Percentiles rank a stretch among this genome's conserved stretches.
Evolutionary conservation across 2,329 filamentous ascomycete species (phyloP).

Genomic region (Blastomyces emzantsi): DNA sequence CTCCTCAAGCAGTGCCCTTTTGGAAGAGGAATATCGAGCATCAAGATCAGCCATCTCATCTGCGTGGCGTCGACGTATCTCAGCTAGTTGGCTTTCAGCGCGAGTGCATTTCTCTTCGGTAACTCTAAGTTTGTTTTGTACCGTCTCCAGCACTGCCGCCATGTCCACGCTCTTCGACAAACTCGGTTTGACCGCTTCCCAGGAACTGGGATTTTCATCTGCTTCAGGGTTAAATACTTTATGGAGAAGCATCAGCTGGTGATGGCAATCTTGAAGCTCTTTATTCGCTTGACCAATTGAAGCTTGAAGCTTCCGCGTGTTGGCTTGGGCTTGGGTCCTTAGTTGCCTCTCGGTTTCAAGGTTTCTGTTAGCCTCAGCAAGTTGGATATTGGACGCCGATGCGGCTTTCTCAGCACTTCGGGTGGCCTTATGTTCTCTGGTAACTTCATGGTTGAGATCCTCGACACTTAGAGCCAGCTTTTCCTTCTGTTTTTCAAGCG

Average conservation of each 20-base stretch:
- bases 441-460: slow-evolving; percentile 86
- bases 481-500: slow-evolving; percentile 87
- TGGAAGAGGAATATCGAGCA: slow-evolving; percentile 50
- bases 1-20: slow-evolving; percentile 74
- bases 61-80: slow-evolving; percentile 63
- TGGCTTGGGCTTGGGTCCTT: slow-evolving; percentile 74
- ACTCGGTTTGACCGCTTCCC: slow-evolving; percentile 63
- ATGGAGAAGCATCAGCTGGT: slow-evolving; percentile 71
- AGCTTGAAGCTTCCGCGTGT: slow-evolving; percentile 68
- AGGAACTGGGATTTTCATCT: slow-evolving; percentile 53
- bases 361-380: slow-evolving; percentile 81
- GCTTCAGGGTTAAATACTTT: slow-evolving; percentile 77
- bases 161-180: slow-evolving; percentile 61
- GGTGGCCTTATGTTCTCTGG: slow-evolving; percentile 78
- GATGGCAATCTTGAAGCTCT: slow-evolving; percentile 71
- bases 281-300: slow-evolving; percentile 70
- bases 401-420: slow-evolving; percentile 84
- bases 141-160: slow-evolving; percentile 73
- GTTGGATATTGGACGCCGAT: slow-evolving; percentile 68
- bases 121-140: slow-evolving; percentile 80
- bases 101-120: slow-evolving; percentile 71
- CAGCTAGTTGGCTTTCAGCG: slow-evolving; percentile 72
- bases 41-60: slow-evolving; percentile 62
- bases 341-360: slow-evolving; percentile 85
- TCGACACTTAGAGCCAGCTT: slow-evolving; percentile 82